A percentile compares a stretch with the other conserved stretches of the same genome.
Conservation (phyloP, 1,139 yeast species). For the Diutina sp. region DNA sequence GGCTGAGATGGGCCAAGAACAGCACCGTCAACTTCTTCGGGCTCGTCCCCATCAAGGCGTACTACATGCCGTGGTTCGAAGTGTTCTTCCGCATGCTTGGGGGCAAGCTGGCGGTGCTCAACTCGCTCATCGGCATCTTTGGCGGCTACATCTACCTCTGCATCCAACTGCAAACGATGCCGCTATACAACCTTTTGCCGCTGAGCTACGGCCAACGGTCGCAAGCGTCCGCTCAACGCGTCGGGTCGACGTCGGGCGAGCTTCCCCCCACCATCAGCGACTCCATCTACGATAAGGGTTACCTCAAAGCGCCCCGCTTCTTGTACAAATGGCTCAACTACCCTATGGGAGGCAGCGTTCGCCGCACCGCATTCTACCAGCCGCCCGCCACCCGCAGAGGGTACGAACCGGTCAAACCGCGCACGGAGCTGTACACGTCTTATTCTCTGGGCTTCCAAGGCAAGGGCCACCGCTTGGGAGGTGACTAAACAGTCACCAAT, state of each 20-base stretch:
- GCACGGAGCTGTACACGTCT: neutral
- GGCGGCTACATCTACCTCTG: slow-evolving; percentile 51
- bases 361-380: slow-evolving; percentile 19
- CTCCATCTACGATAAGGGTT: slow-evolving; percentile 29
- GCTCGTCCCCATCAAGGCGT: slow-evolving; percentile 44
- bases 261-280: slow-evolving; percentile 2
- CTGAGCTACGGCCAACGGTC: slow-evolving; percentile 26
- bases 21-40: slow-evolving; percentile 38
- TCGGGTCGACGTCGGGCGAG: neutral
- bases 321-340: slow-evolving; percentile 19
- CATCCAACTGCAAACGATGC: slow-evolving; percentile 39
- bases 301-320: slow-evolving; percentile 29
- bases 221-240: neutral
- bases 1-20: slow-evolving; percentile 44
- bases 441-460: slow-evolving; percentile 13
- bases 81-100: slow-evolving; percentile 33
- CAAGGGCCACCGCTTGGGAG: slow-evolving; percentile 23
- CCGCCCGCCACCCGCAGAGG: neutral
- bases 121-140: slow-evolving; percentile 34
- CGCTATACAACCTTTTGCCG: slow-evolving; percentile 27
- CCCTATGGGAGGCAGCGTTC: slow-evolving; percentile 15
- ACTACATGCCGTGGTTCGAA: slow-evolving; percentile 44
- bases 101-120: slow-evolving; percentile 27
- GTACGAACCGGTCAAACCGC: neutral
- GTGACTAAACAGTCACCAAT: neutral